A percentile compares a stretch with the other conserved stretches of the same genome.
Evolutionary conservation across 805 yeast species (phyloP).

Genomic region (Tetrapisispora fleetii): DNA sequence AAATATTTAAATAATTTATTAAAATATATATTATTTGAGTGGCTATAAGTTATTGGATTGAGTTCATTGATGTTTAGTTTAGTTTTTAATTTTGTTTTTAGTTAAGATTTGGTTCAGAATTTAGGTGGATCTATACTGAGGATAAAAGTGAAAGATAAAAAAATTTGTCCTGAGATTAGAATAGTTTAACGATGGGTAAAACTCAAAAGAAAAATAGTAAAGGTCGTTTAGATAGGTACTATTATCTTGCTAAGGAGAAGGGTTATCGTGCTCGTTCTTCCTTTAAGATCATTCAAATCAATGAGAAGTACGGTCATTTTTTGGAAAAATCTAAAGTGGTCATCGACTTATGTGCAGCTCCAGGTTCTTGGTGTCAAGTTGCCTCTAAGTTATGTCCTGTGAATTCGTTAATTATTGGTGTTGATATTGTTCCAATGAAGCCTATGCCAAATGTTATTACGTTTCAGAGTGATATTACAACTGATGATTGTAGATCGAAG

Average conservation of each 20-base stretch:
- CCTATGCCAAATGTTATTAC: constrained; percentile 92
- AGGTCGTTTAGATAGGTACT: constrained; percentile 98
- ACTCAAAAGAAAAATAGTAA: constrained; percentile 91
- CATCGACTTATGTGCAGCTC: constrained; percentile 97
- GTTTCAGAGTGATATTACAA: constrained; percentile 93
- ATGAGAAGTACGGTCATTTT: constrained; percentile 94
- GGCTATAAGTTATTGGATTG: no score
- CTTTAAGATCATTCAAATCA: constrained; percentile 86
- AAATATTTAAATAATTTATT: no score
- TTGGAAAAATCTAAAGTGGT: constrained; percentile 91
- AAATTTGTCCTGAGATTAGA: background rate
- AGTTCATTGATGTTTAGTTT: no score
- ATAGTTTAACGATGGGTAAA: constrained; percentile 55
- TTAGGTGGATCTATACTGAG: no score
- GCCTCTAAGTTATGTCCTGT: constrained; percentile 90
- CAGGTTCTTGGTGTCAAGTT: constrained; percentile 99
- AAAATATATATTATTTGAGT: no score
- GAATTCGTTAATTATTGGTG: constrained; percentile 91
- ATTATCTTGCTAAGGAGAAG: constrained; percentile 90
- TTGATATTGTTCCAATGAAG: constrained; percentile 96
- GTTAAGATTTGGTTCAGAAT: no score
- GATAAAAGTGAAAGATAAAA: no score
- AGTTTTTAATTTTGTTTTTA: no score
- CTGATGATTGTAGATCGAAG: constrained; percentile 93
- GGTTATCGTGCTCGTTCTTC: constrained; percentile 99